Conservation (phyloP, 108 stramenopile species). For the Nannochloropsis salina region DNA sequence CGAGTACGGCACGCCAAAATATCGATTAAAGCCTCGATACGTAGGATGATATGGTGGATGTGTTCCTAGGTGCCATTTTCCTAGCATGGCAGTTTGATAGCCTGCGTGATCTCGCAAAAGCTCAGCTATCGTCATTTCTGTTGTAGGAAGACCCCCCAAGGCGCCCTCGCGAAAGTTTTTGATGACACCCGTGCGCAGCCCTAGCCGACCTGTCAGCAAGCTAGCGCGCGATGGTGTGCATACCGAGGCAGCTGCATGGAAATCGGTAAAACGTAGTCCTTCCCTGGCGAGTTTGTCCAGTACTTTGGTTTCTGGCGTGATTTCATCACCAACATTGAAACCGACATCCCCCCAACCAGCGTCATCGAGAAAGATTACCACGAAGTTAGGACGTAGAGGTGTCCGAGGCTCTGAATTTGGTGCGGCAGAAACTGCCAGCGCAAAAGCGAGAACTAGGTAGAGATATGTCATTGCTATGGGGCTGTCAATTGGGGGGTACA, state of each 20-base stretch:
- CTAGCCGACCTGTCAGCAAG: conserved; percentile 12
- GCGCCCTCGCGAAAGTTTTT: conserved; percentile 10
- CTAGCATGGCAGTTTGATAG: neutral
- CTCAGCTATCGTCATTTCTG: conserved; percentile 13
- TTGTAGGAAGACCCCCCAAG: neutral
- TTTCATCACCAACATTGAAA: neutral
- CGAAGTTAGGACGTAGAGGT: neutral
- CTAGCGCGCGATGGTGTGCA: conserved; percentile 20
- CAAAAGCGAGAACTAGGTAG: no score
- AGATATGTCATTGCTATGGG: no score
- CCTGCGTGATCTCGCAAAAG: neutral
- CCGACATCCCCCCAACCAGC: neutral
- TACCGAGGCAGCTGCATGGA: conserved; percentile 19
- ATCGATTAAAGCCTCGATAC: conserved; percentile 4
- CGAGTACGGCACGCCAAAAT: conserved; percentile 17
- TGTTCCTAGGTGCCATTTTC: conserved; percentile 15
- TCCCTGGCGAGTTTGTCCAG: neutral
- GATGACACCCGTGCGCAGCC: neutral
- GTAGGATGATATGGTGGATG: neutral
- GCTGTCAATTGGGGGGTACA: no score
- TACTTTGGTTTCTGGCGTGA: neutral
- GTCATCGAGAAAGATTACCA: neutral
- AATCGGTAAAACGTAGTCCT: conserved; percentile 14
- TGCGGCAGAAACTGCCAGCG: no score
- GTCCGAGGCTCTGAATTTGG: no score